A percentile compares a stretch with the other conserved stretches of the same genome.
These are phyloP conservation scores for Penicillium occitanis DNA, from an alignment of 2,329 filamentous ascomycete genomes.

Conservation along the genomic window DNA sequence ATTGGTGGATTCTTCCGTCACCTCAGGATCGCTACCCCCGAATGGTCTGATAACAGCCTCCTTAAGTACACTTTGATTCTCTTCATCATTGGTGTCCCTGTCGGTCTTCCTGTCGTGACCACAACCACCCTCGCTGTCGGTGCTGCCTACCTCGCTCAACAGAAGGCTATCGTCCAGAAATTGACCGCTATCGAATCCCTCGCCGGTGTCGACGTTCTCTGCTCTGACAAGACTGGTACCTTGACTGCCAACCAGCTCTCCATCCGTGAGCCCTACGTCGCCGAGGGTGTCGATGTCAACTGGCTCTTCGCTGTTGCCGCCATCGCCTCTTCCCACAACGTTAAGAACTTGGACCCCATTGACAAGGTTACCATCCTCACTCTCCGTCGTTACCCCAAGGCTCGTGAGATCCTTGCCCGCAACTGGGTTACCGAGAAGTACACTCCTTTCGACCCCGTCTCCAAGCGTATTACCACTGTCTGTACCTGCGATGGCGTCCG, in stretches of 20 bases:
- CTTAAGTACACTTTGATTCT: conserved; percentile 65
- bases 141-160: conserved; percentile 69
- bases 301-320: conserved; percentile 77
- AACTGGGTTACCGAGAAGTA: conserved; percentile 72
- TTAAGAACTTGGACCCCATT: conserved; percentile 71
- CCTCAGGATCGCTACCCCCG: conserved; percentile 50
- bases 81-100: conserved; percentile 70
- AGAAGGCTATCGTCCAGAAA: conserved; percentile 74
- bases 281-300: conserved; percentile 70
- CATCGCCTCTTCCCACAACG: conserved; percentile 70
- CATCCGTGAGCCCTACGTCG: conserved; percentile 70
- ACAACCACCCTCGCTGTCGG: conserved; percentile 72
- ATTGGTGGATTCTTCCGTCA: conserved; percentile 72
- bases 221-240: conserved; percentile 75
- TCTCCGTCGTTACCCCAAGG: conserved; percentile 69
- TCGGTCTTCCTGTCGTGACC: conserved; percentile 72
- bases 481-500: conserved; percentile 64
- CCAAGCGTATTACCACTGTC: conserved; percentile 69
- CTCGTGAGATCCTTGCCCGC: conserved; percentile 67
- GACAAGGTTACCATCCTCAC: conserved; percentile 73
- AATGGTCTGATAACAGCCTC: conserved; percentile 58
- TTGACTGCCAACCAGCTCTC: conserved; percentile 58
- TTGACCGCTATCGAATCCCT: conserved; percentile 71
- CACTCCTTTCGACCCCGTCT: conserved; percentile 66
- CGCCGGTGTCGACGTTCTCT: conserved; percentile 69